Evolutionary conservation across 768 basidiomycete genomes (phyloP), one percentile per base, ranked within the genome.

Genomic region (Panaeolus papilionaceus): DNA sequence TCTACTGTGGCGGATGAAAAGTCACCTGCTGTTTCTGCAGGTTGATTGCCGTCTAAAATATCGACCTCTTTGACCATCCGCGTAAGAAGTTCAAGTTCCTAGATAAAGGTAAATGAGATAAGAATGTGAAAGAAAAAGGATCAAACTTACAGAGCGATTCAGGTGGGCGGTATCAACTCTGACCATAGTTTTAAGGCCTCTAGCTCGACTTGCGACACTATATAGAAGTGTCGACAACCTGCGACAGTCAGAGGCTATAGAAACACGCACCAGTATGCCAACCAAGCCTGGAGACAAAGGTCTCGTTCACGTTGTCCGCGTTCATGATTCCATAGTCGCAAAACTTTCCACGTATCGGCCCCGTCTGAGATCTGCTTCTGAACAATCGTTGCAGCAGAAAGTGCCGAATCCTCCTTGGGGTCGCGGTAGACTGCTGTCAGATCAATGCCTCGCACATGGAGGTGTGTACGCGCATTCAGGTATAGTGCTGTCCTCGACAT

Each of bases 231-330:
- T n/a, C 44, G 4, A 70, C 39, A 33, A 33, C 14, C 44, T 16
- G 42, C 16, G 23, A 9, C 47, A 33, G 1, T 23, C 20, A 11
- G 8, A 11, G 8, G 45, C 20, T 14, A 45, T 2, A 51, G 70
- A 65, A 14, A 33, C 71, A 33, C 74, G 61, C 61, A 78, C 82
- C 74, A 74, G n/a, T 75, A 80, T 26, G 79, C 77, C 8, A 83
- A 67, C 81, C 81, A 83, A 6, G 81, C 81, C 58, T 80, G 78
- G 42, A 82, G 72, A 66, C 77, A 79, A 18, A 80, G 42, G 47
- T 80, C 73, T 38, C 72, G 69, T 14, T 69, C 45, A 28, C 54
- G 62, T 2, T 66, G 67, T 18, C 71, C 68, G 20, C 67, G 58
- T 44, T 75, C 70, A 4, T 69, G 73, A 26, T 71, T 72, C 82